Conservation (phyloP, 2,329 filamentous ascomycete species). For the Monilinia vaccinii-corymbosi region DNA sequence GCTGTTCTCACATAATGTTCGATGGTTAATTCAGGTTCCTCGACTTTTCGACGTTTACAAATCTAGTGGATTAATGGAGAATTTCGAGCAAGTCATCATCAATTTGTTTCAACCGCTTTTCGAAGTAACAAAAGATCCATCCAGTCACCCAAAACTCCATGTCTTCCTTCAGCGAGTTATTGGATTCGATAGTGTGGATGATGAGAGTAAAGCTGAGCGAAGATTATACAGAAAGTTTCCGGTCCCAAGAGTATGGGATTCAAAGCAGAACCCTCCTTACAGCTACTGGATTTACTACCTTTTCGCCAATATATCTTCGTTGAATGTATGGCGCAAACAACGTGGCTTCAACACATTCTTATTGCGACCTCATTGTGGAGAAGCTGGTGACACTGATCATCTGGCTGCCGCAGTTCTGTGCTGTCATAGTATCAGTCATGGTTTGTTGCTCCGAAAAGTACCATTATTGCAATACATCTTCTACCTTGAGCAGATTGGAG, state of each 20-base stretch:
- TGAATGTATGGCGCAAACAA: constrained; percentile 85
- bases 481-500: constrained; percentile 95
- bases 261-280: constrained; percentile 93
- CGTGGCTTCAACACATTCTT: constrained; percentile 95
- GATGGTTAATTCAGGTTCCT: constrained; percentile 93
- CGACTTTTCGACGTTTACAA: constrained; percentile 96
- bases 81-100: constrained; percentile 79
- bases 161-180: constrained; percentile 91
- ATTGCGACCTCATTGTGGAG: constrained; percentile 87
- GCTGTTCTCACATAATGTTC: constrained; percentile 92
- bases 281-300: constrained; percentile 99
- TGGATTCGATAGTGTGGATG: constrained; percentile 94
- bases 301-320: constrained; percentile 84
- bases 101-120: constrained; percentile 94
- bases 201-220: constrained; percentile 93
- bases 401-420: constrained; percentile 83
- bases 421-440: constrained; percentile 95
- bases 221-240: constrained; percentile 95
- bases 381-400: constrained; percentile 95
- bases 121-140: constrained; percentile 82
- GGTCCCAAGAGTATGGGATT: constrained; percentile 78
- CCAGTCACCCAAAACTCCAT: constrained; percentile 83
- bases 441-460: constrained; percentile 84
- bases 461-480: constrained; percentile 94
- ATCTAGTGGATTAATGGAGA: constrained; percentile 73